Conservation (phyloP, 2,329 filamentous ascomycete species). For the Dactylellina cionopaga region DNA sequence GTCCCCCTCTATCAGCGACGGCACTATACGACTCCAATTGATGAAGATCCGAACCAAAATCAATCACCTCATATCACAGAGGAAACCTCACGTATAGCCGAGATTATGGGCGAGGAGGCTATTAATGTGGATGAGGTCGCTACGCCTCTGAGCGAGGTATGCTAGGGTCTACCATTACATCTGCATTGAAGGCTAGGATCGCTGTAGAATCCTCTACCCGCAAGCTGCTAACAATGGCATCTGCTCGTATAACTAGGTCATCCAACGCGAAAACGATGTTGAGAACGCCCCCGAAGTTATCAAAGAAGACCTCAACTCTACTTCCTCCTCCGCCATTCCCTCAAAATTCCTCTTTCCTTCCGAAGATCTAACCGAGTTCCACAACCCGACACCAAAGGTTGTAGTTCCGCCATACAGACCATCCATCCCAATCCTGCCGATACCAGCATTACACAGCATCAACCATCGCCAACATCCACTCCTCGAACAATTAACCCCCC, state of each 20-base stretch:
- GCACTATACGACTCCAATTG: conserved; percentile 13
- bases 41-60: conserved; percentile 9
- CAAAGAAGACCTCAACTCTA: conserved; percentile 66
- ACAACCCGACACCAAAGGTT: conserved; percentile 58
- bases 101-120: conserved; percentile 45
- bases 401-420: conserved; percentile 69
- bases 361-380: conserved; percentile 54
- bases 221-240: neutral
- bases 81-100: conserved; percentile 24
- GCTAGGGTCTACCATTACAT: neutral
- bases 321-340: conserved; percentile 42
- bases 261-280: conserved; percentile 71
- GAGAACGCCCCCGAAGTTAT: conserved; percentile 75
- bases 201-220: neutral
- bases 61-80: conserved; percentile 35
- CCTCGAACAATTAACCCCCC: conserved; percentile 84
- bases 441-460: conserved; percentile 72
- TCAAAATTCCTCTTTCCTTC: conserved; percentile 57
- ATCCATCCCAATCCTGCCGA: conserved; percentile 73
- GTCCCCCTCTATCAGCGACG: conserved; percentile 28
- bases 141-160: conserved; percentile 47
- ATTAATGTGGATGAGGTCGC: conserved; percentile 45
- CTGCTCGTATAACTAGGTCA: conserved; percentile 64
- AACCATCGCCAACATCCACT: conserved; percentile 87
- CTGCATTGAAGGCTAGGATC: neutral